Evolutionary conservation across 2,329 filamentous ascomycete genomes (phyloP).

Genomic region (Paraphoma chrysanthemicola): DNA sequence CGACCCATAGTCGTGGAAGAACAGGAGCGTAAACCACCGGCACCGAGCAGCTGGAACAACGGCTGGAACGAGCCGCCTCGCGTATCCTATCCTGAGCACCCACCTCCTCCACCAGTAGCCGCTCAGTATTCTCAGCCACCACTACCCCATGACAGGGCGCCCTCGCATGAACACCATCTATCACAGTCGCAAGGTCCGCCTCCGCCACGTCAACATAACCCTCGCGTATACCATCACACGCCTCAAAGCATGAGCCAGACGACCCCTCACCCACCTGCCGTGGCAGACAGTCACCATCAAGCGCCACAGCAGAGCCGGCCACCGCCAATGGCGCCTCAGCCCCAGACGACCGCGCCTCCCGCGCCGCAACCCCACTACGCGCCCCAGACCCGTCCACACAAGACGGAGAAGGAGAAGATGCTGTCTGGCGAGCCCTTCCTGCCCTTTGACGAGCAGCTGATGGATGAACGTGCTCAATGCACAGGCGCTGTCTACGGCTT

Average conservation of each 20-base stretch:
- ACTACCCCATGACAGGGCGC: conserved; percentile 22
- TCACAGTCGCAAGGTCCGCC: conserved; percentile 21
- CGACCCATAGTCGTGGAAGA: conserved; percentile 56
- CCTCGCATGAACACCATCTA: conserved; percentile 32
- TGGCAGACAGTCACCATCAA: conserved; percentile 36
- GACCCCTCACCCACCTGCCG: conserved; percentile 27
- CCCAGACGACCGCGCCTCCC: conserved; percentile 24
- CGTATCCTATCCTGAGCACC: conserved; percentile 31
- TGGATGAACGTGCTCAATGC: conserved; percentile 85
- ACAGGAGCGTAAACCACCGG: conserved; percentile 45
- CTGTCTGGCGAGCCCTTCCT: conserved; percentile 78
- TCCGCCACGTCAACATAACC: conserved; percentile 34
- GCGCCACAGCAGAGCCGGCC: conserved; percentile 31
- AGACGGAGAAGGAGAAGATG: conserved; percentile 91
- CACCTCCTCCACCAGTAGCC: conserved; percentile 5
- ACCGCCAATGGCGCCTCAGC: conserved; percentile 23
- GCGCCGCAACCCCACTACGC: conserved; percentile 31
- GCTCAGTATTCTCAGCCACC: conserved; percentile 32
- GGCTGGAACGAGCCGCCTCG: conserved; percentile 31
- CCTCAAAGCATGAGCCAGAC: conserved; percentile 38
- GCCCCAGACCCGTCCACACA: conserved; percentile 39
- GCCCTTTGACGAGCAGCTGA: conserved; percentile 78
- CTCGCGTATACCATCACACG: conserved; percentile 41
- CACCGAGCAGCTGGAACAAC: conserved; percentile 26
- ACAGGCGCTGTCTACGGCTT: conserved; percentile 82